phyloP scores from a whole-genome alignment of 768 basidiomycete species.

The Russula vinacea region DNA sequence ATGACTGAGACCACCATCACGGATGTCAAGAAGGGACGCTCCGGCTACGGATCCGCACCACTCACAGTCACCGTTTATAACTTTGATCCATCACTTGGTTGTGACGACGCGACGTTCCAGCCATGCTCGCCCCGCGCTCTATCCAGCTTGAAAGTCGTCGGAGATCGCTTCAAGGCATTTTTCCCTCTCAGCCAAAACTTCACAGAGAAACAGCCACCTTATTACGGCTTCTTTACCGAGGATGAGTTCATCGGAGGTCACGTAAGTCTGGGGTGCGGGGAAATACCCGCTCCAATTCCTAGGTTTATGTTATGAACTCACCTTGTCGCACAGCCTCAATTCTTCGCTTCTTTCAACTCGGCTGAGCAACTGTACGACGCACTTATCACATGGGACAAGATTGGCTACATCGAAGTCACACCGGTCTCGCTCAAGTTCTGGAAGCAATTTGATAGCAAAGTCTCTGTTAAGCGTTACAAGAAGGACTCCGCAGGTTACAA shows the following conservation, averaged over 20 bases:
- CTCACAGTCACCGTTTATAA: conserved; percentile 22
- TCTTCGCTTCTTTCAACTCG: conserved; percentile 34
- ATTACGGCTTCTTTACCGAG: conserved; percentile 23
- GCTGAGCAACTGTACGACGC: conserved; percentile 37
- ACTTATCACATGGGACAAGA: conserved; percentile 32
- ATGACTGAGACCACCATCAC: conserved; percentile 24
- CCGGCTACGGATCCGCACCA: conserved; percentile 24
- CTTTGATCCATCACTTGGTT: conserved; percentile 21
- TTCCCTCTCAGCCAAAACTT: conserved; percentile 20
- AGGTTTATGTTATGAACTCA: background rate
- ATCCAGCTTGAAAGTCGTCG: conserved; percentile 23
- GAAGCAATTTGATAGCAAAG: conserved; percentile 2
- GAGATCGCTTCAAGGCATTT: conserved; percentile 17
- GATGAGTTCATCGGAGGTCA: conserved; percentile 19
- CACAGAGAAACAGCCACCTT: conserved; percentile 15
- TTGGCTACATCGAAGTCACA: conserved; percentile 33
- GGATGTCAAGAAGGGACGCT: conserved; percentile 17
- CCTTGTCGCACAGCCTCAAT: conserved; percentile 31
- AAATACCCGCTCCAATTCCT: background rate
- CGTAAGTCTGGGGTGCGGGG: conserved; percentile 4
- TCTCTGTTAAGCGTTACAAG: background rate
- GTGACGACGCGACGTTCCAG: conserved; percentile 26
- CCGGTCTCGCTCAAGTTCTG: conserved; percentile 37
- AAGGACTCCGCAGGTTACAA: conserved; percentile 11
- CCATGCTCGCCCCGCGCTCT: conserved; percentile 24